Base-by-base conservation (phyloP, 179 eudicot species). In the Spergularia azorica region DNA sequence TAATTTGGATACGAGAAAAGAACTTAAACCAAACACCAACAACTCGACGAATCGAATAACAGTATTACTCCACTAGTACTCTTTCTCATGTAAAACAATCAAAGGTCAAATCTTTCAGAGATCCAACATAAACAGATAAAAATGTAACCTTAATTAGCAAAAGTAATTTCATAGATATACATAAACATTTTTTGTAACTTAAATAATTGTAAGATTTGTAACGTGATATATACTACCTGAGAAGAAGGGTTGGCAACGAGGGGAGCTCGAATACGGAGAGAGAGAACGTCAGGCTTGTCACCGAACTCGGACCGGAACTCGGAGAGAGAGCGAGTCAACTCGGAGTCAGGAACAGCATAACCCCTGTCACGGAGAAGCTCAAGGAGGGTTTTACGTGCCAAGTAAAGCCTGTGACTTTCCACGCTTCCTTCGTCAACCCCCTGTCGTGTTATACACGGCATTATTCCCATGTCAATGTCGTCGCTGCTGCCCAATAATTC, bases 321-420 rank as follows among this genome's bases (percentile, higher is more conserved):
- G 26, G 79, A 7, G 7, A 83, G 72, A 18, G 88, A 74, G 41
- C 60, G 76, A 13, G 57, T 12, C 32, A 83, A 67, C 75, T 85
- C 84, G 6, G 64, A 21, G 6, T 73, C 70, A 3, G 85, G 67
- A 20, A 81, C 81, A 2, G 73, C 78, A 55, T 78, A 90, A 64
- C 93, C 93, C 46, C 93, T 74, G 75, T 88, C 93, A 46, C 46
- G 67, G 20, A 90, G 86, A 85, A 90, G 82, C 83, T 86, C 84
- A 32, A 84, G 65, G 14, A 78, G 9, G 9, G 89, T 86, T 65
- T 79, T 74, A 11, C 89, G 74, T 4, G 87, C 76, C 18, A 82
- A 76, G 69, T 77, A 86, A 76, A 76, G 79, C 3, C 85, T 54
- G 75, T 86, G 85, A 61, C 87, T 86, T 74, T 84, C 87, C 0